These are phyloP conservation scores for Pyrenochaeta sp. DNA, from an alignment of 2,329 filamentous ascomycete genomes.

Conservation along the genomic window DNA sequence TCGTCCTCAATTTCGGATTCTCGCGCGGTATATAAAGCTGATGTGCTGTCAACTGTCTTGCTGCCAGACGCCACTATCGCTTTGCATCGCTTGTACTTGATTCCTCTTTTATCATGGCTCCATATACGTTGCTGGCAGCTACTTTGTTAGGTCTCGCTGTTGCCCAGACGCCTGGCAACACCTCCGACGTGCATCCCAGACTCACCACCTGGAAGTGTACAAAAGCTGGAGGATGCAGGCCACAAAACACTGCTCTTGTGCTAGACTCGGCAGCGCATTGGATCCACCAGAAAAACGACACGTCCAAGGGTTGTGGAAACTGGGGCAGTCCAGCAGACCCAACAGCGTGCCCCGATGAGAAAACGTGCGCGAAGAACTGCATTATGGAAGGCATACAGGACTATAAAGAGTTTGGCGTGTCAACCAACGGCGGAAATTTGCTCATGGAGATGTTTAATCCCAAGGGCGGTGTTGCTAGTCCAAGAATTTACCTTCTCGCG, in stretches of 20 bases:
- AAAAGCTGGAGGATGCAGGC: conserved; percentile 58
- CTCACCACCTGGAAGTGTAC: conserved; percentile 64
- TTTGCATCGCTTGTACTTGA: not conserved
- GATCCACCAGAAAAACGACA: conserved; percentile 53
- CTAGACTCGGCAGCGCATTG: conserved; percentile 59
- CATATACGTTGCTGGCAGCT: conserved; percentile 33
- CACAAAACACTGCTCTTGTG: conserved; percentile 59
- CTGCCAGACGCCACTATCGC: not conserved
- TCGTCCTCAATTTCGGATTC: not conserved
- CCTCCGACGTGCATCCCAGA: conserved; percentile 60
- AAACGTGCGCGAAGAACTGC: conserved; percentile 64
- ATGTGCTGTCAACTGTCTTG: not conserved
- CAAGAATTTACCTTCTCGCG: conserved; percentile 72
- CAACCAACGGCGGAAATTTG: conserved; percentile 58
- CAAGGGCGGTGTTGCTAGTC: conserved; percentile 50
- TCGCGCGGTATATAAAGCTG: conserved; percentile 10
- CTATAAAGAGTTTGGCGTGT: conserved; percentile 64
- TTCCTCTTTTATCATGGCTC: conserved; percentile 25
- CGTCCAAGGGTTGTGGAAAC: conserved; percentile 42
- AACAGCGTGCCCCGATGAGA: conserved; percentile 58
- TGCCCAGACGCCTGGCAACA: conserved; percentile 43
- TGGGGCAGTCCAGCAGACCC: conserved; percentile 48
- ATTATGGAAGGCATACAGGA: conserved; percentile 63
- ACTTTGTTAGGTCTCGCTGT: conserved; percentile 36
- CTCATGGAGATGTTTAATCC: conserved; percentile 54